Evolutionary conservation across 352 stramenopile genomes (phyloP).

Genomic region (Phytophthora ramorum): DNA sequence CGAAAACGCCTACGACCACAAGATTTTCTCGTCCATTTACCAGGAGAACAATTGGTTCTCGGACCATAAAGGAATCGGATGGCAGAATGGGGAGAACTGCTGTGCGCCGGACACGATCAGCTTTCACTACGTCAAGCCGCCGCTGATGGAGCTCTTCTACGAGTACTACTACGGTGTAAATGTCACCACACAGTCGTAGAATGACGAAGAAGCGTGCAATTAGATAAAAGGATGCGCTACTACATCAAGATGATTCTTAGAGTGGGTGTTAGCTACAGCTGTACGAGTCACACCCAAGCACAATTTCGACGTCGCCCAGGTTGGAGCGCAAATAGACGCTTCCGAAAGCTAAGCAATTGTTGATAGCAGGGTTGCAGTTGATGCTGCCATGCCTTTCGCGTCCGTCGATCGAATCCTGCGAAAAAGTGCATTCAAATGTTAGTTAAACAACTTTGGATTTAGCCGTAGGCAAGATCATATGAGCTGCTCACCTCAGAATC

Average conservation of each 20-base stretch:
- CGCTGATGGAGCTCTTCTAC: conserved; percentile 87
- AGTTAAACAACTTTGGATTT: too few relatives aligned
- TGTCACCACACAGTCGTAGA: not conserved
- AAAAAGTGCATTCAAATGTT: not conserved
- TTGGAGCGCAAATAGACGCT: conserved; percentile 69
- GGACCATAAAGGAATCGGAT: conserved; percentile 82
- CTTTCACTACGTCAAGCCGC: conserved; percentile 90
- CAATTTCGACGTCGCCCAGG: conserved; percentile 70
- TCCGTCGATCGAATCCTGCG: conserved; percentile 23
- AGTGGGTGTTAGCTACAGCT: conserved; percentile 49
- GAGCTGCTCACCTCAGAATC: conserved; percentile 35
- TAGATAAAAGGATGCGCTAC: not conserved
- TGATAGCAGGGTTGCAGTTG: conserved; percentile 61
- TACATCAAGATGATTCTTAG: not conserved
- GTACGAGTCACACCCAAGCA: conserved; percentile 73
- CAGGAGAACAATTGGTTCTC: conserved; percentile 92
- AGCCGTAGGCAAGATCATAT: not conserved
- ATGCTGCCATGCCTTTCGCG: conserved; percentile 66
- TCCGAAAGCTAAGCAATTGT: conserved; percentile 69
- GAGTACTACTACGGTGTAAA: conserved; percentile 75
- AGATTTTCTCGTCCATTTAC: conserved; percentile 78
- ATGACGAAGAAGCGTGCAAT: not conserved
- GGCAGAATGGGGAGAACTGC: conserved; percentile 80
- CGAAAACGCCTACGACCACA: conserved; percentile 75
- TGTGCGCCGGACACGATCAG: conserved; percentile 80